These are phyloP conservation scores for Viola pubescens DNA, from an alignment of 441 rosid genomes.

Conservation along the genomic window DNA sequence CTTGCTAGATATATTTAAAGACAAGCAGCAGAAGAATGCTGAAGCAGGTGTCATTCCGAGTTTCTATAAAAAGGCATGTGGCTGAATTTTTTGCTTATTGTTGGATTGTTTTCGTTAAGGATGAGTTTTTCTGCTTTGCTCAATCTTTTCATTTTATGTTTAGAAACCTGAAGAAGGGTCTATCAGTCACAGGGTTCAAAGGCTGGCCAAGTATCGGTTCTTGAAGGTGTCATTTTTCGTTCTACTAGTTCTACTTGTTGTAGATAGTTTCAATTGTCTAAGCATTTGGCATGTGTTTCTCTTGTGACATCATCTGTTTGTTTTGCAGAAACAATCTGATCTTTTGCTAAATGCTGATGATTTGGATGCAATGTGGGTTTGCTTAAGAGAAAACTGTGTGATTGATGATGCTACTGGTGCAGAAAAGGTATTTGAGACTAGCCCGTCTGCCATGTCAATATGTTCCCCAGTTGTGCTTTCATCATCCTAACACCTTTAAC, in stretches of 20 bases:
- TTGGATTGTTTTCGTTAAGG: not conserved
- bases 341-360: slow-evolving; percentile 91
- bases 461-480: not conserved
- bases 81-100: slow-evolving; percentile 9
- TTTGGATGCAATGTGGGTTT: slow-evolving; percentile 98
- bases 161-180: slow-evolving; percentile 99
- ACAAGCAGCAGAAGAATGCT: slow-evolving; percentile 84
- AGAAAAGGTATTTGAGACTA: slow-evolving; percentile 56
- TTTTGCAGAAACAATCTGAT: slow-evolving; percentile 92
- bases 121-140: not conserved
- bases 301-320: slow-evolving; percentile 2
- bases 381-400: slow-evolving; percentile 96
- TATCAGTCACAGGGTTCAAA: slow-evolving; percentile 87
- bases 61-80: slow-evolving; percentile 89
- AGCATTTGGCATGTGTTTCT: slow-evolving; percentile 13
- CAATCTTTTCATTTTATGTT: slow-evolving; percentile 17
- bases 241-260: slow-evolving; percentile 1
- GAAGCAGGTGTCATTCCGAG: slow-evolving; percentile 86
- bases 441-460: not conserved
- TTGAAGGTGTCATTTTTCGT: slow-evolving; percentile 44
- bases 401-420: slow-evolving; percentile 98
- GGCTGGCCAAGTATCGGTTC: slow-evolving; percentile 87
- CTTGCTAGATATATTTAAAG: slow-evolving; percentile 93
- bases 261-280: slow-evolving; percentile 6
- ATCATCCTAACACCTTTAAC: not conserved